Conservation (phyloP, 1,139 yeast species). For the Meyerozyma elateridarum region DNA sequence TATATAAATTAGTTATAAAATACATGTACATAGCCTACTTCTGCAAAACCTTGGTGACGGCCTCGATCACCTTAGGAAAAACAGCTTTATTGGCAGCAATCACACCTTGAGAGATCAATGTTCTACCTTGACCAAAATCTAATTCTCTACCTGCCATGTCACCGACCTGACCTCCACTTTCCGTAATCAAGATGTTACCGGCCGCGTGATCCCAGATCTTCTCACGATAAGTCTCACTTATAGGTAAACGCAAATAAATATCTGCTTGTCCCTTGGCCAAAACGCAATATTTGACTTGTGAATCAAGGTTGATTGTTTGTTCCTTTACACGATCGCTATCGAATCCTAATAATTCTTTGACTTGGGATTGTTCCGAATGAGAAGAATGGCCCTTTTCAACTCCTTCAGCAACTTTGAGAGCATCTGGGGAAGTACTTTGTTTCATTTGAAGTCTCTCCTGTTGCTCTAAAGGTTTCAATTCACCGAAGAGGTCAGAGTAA, state of each 20-base stretch:
- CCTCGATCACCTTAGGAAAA: slow-evolving; percentile 58
- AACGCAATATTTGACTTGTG: slow-evolving; percentile 93
- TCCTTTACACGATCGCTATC: slow-evolving; percentile 36
- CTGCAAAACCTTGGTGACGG: slow-evolving; percentile 37
- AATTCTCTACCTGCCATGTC: slow-evolving; percentile 73
- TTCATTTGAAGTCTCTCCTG: slow-evolving; percentile 41
- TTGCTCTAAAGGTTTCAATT: slow-evolving; percentile 33
- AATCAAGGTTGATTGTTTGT: slow-evolving; percentile 71
- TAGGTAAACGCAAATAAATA: slow-evolving; percentile 83
- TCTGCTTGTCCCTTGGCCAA: slow-evolving; percentile 91
- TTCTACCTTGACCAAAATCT: slow-evolving; percentile 86
- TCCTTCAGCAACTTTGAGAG: slow-evolving; percentile 81
- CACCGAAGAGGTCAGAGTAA: slow-evolving; percentile 42
- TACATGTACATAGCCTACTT: slow-evolving; percentile 1
- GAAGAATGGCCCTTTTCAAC: slow-evolving; percentile 97
- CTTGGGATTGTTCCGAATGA: slow-evolving; percentile 77
- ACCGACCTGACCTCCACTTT: slow-evolving; percentile 88
- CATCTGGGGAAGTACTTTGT: slow-evolving; percentile 34
- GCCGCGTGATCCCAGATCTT: slow-evolving; percentile 99
- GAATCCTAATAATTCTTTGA: slow-evolving; percentile 58
- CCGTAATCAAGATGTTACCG: slow-evolving; percentile 79
- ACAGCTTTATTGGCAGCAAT: slow-evolving; percentile 74
- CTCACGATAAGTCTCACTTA: slow-evolving; percentile 70
- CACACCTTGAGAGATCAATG: slow-evolving; percentile 79
- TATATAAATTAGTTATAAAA: not conserved